Conservation (phyloP, 2,329 filamentous ascomycete genomes). For the Botrytis fabae region DNA sequence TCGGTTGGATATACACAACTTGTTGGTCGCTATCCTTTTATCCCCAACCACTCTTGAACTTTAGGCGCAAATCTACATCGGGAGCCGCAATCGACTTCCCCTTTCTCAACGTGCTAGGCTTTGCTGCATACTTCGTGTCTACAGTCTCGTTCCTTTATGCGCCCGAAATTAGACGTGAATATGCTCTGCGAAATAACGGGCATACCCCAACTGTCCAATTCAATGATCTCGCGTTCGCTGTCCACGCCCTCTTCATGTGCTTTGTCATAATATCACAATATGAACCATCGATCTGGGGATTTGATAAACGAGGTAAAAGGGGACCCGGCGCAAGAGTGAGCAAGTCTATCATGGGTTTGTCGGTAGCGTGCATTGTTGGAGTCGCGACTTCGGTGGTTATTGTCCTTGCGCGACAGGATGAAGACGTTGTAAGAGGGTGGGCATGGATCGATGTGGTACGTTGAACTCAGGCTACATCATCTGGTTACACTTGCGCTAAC, state of each 20-base stretch:
- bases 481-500: not conserved
- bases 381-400: conserved; percentile 52
- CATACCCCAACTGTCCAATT: conserved; percentile 80
- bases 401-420: conserved; percentile 42
- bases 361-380: conserved; percentile 65
- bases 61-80: conserved; percentile 70
- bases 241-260: conserved; percentile 75
- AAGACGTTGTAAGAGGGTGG: conserved; percentile 52
- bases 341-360: conserved; percentile 65
- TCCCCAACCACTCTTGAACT: conserved; percentile 83
- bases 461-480: not conserved
- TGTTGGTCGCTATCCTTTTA: conserved; percentile 92
- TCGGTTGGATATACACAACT: conserved; percentile 74
- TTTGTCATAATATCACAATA: conserved; percentile 77
- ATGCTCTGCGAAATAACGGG: conserved; percentile 74
- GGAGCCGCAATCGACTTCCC: conserved; percentile 90
- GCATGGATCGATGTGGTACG: conserved; percentile 59
- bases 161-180: conserved; percentile 73
- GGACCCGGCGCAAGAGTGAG: conserved; percentile 57
- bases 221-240: conserved; percentile 88
- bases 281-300: conserved; percentile 71
- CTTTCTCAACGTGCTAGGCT: conserved; percentile 69
- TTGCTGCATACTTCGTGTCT: conserved; percentile 73
- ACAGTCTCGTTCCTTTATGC: conserved; percentile 78
- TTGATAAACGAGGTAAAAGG: conserved; percentile 55